A percentile compares a stretch with the other conserved stretches of the same genome.
Conservation (phyloP, 305 asterid genomes). For the Fraxinus xanthoxyloides region DNA sequence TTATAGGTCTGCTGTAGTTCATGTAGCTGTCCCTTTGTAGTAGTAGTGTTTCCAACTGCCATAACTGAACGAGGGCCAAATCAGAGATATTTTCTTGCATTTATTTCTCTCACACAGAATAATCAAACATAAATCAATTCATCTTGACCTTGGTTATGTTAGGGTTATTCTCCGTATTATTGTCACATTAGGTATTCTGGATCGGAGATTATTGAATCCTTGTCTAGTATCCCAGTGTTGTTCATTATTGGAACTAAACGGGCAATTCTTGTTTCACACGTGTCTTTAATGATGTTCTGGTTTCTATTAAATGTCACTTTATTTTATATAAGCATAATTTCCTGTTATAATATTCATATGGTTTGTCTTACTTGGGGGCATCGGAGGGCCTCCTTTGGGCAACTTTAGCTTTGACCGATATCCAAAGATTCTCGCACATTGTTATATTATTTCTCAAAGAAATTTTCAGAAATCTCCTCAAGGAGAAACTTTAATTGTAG, state of each 20-base stretch:
- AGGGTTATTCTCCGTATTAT: neutral
- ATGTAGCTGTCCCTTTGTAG: conserved; percentile 76
- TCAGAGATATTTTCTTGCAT: conserved; percentile 1
- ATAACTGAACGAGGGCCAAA: conserved; percentile 47
- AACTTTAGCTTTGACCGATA: neutral
- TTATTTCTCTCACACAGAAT: conserved; percentile 15
- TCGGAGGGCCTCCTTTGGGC: neutral
- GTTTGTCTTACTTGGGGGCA: neutral
- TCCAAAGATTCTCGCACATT: neutral
- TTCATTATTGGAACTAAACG: neutral
- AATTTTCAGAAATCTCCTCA: neutral
- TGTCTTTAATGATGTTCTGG: neutral
- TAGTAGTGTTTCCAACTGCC: conserved; percentile 90
- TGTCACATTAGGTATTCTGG: neutral
- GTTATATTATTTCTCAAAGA: neutral
- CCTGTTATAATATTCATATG: neutral
- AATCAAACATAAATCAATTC: neutral
- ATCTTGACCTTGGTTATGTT: neutral
- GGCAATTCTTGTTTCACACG: neutral
- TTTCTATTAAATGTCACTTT: neutral
- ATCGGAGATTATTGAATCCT: neutral
- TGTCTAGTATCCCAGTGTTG: neutral
- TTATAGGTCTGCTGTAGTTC: conserved; percentile 84
- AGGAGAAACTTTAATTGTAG: neutral
- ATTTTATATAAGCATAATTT: neutral